A percentile compares a stretch with the other conserved stretches of the same genome.
phyloP scores from a whole-genome alignment of 257 asterid genomes.

The Nicotiana tabacum region DNA sequence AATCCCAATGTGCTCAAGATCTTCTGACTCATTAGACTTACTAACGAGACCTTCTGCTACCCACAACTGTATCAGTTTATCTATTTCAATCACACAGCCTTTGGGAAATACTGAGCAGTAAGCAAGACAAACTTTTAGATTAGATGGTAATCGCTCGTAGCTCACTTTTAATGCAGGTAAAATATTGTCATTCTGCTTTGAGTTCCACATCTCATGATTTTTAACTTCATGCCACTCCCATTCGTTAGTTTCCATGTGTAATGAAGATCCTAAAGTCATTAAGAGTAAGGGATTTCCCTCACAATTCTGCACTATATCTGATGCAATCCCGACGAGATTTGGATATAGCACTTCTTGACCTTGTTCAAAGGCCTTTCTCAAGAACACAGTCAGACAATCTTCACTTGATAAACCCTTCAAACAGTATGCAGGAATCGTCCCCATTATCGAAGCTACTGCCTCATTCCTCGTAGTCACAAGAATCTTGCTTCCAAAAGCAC shows the following conservation, averaged over 20 bases:
- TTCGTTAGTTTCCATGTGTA: background rate
- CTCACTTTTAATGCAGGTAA: background rate
- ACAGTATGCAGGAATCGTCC: constrained; percentile 4
- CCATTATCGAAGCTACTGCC: constrained; percentile 19
- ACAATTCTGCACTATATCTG: background rate
- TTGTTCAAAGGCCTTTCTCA: background rate
- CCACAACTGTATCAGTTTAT: background rate
- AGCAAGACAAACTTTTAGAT: constrained; percentile 5
- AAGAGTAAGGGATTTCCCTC: constrained; percentile 7
- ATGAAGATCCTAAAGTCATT: constrained; percentile 8
- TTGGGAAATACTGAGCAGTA: constrained; percentile 9
- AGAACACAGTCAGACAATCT: constrained; percentile 10
- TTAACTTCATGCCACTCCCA: background rate
- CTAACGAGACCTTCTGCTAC: background rate
- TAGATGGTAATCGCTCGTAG: background rate
- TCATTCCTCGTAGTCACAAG: constrained; percentile 19
- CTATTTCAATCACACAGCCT: background rate
- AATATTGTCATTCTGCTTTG: background rate
- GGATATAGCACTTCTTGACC: background rate
- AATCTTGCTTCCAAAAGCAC: constrained; percentile 17
- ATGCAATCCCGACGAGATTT: background rate
- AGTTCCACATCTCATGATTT: background rate
- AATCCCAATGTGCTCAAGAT: background rate
- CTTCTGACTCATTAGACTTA: background rate
- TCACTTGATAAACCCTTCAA: background rate